Percentiles rank a stretch among this genome's conserved stretches.
Evolutionary conservation across 2,329 filamentous ascomycete genomes (phyloP).

Genomic region (Aspergillus neoniger): DNA sequence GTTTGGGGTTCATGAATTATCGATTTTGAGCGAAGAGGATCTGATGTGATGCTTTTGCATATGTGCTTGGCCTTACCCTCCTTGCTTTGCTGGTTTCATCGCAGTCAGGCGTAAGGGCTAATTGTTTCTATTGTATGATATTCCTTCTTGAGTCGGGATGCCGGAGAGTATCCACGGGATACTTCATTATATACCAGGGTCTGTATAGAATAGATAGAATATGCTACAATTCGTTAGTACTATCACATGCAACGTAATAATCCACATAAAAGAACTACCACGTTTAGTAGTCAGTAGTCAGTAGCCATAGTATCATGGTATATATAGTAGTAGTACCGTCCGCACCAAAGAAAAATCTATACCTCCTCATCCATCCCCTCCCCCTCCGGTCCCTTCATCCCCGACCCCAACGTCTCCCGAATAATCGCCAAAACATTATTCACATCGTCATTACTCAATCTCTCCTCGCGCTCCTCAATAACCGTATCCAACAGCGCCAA

Average conservation of each 20-base stretch:
- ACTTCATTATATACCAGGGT: constrained; percentile 4
- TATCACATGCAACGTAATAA: not conserved
- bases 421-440: constrained; percentile 39
- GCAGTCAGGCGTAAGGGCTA: not conserved
- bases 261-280: too few relatives aligned
- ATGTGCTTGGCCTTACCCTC: not conserved
- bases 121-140: not conserved
- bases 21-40: constrained; percentile 3
- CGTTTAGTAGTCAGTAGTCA: not conserved
- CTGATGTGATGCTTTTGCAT: not conserved
- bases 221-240: not conserved
- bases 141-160: not conserved
- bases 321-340: not conserved
- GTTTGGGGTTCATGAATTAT: not conserved
- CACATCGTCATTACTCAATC: constrained; percentile 42
- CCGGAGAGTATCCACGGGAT: not conserved
- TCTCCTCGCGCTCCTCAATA: constrained; percentile 46
- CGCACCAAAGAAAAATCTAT: not conserved
- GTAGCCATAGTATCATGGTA: not conserved
- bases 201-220: constrained; percentile 5
- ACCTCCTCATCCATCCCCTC: not conserved
- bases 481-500: constrained; percentile 43
- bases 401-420: constrained; percentile 33
- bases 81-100: not conserved
- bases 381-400: not conserved